These are phyloP conservation scores for Trichoderma pleuroti DNA, from an alignment of 2,329 filamentous ascomycete genomes.

Conservation along the genomic window DNA sequence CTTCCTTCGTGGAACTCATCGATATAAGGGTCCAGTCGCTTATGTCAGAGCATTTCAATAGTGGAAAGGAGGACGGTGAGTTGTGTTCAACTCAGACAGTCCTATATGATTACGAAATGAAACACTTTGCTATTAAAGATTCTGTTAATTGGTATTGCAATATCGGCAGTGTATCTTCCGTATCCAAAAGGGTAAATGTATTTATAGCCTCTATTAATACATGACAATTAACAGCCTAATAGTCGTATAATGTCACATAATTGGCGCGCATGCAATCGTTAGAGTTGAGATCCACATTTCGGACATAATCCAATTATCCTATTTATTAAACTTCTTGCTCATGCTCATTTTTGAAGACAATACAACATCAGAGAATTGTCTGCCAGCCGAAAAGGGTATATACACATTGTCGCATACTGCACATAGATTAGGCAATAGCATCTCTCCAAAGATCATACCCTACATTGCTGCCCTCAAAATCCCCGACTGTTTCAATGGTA, in stretches of 20 bases:
- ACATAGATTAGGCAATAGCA: conserved; percentile 5
- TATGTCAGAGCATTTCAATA: neutral
- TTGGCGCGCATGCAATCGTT: neutral
- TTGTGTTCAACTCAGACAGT: neutral
- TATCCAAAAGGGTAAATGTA: neutral
- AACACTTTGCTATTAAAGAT: neutral
- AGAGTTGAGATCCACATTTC: neutral
- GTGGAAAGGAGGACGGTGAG: neutral
- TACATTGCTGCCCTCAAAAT: neutral
- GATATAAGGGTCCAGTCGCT: neutral
- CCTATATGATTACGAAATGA: neutral
- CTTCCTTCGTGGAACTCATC: neutral
- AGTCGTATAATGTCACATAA: neutral
- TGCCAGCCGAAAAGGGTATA: neutral
- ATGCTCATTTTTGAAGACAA: neutral
- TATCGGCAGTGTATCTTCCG: neutral
- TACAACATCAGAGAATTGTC: neutral
- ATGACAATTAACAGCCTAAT: conserved; percentile 7
- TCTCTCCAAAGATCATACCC: neutral
- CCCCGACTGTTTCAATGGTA: neutral
- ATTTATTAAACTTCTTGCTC: neutral
- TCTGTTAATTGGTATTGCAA: neutral
- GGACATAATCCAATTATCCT: conserved; percentile 6
- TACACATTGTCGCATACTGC: neutral
- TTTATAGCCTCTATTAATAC: neutral